phyloP scores from a whole-genome alignment of 805 yeast genomes.

The Saturnispora saitoi region DNA sequence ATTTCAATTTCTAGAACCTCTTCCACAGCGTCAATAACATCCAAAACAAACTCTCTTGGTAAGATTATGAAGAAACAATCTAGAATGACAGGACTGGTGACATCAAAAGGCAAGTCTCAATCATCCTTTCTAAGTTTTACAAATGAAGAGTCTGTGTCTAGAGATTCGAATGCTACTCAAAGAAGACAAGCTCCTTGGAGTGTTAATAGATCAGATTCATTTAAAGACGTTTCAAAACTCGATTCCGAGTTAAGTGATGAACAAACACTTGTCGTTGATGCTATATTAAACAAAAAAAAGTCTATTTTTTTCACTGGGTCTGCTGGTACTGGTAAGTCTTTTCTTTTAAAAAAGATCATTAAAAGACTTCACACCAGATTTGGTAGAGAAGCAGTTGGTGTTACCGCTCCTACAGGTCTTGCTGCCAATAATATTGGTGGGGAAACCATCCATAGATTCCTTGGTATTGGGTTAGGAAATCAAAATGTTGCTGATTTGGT shows the following conservation, averaged over 20 bases:
- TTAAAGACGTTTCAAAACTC: constrained; percentile 1
- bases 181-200: constrained; percentile 8
- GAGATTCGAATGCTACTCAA: neutral
- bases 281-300: constrained; percentile 40
- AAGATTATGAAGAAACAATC: constrained; percentile 7
- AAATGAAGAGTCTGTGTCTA: neutral
- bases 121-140: constrained; percentile 2
- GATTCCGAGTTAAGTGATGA: constrained; percentile 24
- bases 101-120: neutral
- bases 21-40: neutral
- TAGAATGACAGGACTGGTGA: constrained; percentile 4
- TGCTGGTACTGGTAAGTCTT: constrained; percentile 86
- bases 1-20: constrained; percentile 4
- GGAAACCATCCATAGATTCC: constrained; percentile 72
- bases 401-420: constrained; percentile 93
- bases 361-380: constrained; percentile 37
- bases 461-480: constrained; percentile 77
- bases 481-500: constrained; percentile 35
- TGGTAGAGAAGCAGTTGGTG: constrained; percentile 51
- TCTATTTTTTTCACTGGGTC: constrained; percentile 74
- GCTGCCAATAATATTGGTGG: constrained; percentile 96
- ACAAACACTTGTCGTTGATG: constrained; percentile 39
- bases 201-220: constrained; percentile 4
- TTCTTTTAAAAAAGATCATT: constrained; percentile 57
- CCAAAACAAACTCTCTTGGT: constrained; percentile 1